A percentile compares a stretch with the other conserved stretches of the same genome.
Conservation (phyloP, 2,329 filamentous ascomycete genomes). For the Phaeoacremonium minimum region DNA sequence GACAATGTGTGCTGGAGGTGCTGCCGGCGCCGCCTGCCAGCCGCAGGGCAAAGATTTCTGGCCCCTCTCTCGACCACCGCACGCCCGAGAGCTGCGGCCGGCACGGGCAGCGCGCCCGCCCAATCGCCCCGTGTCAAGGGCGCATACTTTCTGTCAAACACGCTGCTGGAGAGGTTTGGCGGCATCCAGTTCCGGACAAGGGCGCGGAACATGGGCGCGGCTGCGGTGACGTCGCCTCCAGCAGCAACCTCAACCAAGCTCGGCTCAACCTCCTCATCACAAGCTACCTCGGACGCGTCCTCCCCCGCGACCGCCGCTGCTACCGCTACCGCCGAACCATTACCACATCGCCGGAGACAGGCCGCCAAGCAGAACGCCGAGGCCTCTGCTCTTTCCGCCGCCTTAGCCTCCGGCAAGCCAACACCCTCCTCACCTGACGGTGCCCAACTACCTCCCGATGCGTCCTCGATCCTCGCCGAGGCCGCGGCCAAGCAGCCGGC, state of each 20-base stretch:
- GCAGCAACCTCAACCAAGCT: conserved; percentile 3
- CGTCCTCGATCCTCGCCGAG: conserved; percentile 49
- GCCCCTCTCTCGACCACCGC: neutral
- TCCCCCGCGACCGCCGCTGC: conserved; percentile 1
- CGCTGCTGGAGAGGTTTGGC: neutral
- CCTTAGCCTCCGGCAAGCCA: conserved; percentile 2
- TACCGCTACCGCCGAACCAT: conserved; percentile 3
- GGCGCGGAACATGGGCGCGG: conserved; percentile 1
- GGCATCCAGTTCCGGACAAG: conserved; percentile 2
- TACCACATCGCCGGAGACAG: neutral
- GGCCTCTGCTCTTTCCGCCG: conserved; percentile 3
- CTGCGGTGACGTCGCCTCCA: conserved; percentile 3
- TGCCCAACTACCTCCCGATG: conserved; percentile 18
- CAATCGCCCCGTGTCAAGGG: neutral
- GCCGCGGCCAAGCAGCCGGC: conserved; percentile 43
- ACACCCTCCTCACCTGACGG: conserved; percentile 3
- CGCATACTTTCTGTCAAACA: neutral
- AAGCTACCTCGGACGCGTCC: conserved; percentile 3
- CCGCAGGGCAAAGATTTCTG: neutral
- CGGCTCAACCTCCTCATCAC: conserved; percentile 3
- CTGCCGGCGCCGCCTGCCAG: neutral
- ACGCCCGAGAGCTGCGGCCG: conserved; percentile 1
- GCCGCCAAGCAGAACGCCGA: neutral
- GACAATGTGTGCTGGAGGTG: neutral
- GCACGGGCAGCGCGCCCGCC: conserved; percentile 1